A percentile compares a stretch with the other conserved stretches of the same genome.
Evolutionary conservation across 805 yeast genomes (phyloP).

Genomic region (Spathaspora sp.): DNA sequence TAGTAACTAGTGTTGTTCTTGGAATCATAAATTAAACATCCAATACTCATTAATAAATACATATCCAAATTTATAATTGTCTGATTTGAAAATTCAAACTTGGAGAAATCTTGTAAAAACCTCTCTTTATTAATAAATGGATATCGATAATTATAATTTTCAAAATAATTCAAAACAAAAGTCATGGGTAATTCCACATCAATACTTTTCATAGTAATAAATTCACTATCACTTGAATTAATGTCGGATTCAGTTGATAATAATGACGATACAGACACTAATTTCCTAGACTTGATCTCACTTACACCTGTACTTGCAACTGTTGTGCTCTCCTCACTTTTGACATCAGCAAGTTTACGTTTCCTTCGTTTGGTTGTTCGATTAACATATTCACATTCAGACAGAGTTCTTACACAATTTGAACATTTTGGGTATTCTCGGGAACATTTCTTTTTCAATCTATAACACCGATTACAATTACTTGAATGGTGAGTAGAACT

Average conservation of each 20-base stretch:
- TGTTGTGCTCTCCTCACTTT: constrained; percentile 2
- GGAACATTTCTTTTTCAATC: constrained; percentile 40
- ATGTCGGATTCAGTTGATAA: constrained; percentile 8
- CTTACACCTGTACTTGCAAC: too few relatives aligned
- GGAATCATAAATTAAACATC: constrained; percentile 34
- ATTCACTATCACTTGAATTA: constrained; percentile 24
- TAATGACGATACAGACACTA: constrained; percentile 21
- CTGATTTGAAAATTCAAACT: constrained; percentile 30
- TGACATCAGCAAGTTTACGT: neutral
- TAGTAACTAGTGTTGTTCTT: constrained; percentile 19
- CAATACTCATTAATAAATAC: constrained; percentile 36
- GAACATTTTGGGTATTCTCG: constrained; percentile 35
- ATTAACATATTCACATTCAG: constrained; percentile 35
- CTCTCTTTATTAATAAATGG: constrained; percentile 28
- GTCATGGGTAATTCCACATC: constrained; percentile 25
- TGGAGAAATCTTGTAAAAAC: constrained; percentile 18
- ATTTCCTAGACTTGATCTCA: constrained; percentile 12
- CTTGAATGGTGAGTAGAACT: constrained; percentile 27
- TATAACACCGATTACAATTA: constrained; percentile 38
- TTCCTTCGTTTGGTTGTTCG: constrained; percentile 25
- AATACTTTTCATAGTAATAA: constrained; percentile 32
- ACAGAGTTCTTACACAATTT: constrained; percentile 32
- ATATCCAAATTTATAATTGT: constrained; percentile 35
- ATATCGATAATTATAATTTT: constrained; percentile 31
- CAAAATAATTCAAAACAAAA: constrained; percentile 33